Evolutionary conservation across 148 eudicot species (phyloP), one percentile per base, ranked within the genome.

Genomic region (Rheum nobile): DNA sequence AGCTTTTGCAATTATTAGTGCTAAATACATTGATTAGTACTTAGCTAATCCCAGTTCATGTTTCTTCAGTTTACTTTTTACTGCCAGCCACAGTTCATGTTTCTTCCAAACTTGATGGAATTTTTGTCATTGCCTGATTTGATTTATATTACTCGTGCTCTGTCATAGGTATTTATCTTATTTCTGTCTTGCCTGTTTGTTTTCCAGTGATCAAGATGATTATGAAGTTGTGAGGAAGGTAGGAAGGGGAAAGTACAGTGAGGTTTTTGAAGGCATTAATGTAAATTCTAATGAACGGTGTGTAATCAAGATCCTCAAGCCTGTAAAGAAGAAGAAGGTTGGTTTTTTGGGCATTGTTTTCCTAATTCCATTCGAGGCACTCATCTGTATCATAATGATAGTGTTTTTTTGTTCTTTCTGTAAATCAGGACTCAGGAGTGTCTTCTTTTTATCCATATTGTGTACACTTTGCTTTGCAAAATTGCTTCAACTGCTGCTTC

Each of bases 221-320:
- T 94, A 94, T 71, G 98, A 94, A 87, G 98, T 94, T 70, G 98
- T 94, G 75, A 86, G 98, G 74, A 94, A 94, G 85, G 86, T 94
- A 77, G 98, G 98, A 81, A 88, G 97, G 81, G 98, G 98, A 72
- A 94, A 94, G 75, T 94, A 94, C 79, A 94, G 98, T 81, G 98
- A 94, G 78, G 98, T 94, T 59, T 93, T 94, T 80, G 98, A 94
- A 85, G 98, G 98, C 44, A 78, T 89, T 73, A 91, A 89, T 77
- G 92, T 91, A 39, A 89, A 89, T 77, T 88, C 75, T 79, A 91
- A 89, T 21, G 98, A 94, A 70, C 76, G 83, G 67, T 94, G 98
- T 78, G 84, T 94, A 22, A 88, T 94, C 83, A 94, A 94, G 86
- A 94, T 94, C 74, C 85, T 94, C 75, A 94, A 93, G 82, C 98